Evolutionary conservation across 495 filamentous ascomycete species (phyloP), one percentile per base, ranked within the genome.

Genomic region (Parmelia sp.): DNA sequence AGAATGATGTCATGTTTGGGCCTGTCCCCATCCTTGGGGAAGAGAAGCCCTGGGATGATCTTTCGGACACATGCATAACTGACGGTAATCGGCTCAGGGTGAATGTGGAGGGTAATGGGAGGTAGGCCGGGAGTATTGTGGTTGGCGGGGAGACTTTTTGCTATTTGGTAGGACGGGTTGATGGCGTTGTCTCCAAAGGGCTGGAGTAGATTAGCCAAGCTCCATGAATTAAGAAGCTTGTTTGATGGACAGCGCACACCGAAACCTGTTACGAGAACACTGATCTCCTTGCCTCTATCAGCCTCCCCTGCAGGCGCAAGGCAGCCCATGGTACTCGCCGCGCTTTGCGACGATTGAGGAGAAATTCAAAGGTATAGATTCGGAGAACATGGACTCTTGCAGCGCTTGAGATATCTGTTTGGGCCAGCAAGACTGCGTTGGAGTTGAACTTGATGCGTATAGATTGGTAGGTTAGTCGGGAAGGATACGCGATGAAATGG

Each of bases 131-230:
- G 75, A 60, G 36, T 74, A 65, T 42, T 72, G 64, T 36, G 68
- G 80, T 59, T 71, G 81, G 71, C 25, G 56, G 67, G 11, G 66
- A 86, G 66, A 70, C 75, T 65, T 40, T 64, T 62, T 39, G 86
- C 84, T 71, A 91, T 89, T 68, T 89, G 79, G 77, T 82, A 89
- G 9, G 89, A 85, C 2, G 88, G 88, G 69, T 92, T 92, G 66
- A 86, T 73, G n/a, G 80, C 77, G 69, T 85, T 84, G 35, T 78
- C 74, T 66, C 84, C 84, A 74, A 90, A 91, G 37, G 88, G 85
- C 88, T 90, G 71, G 42, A 65, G 23, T 33, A 51, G 35, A 39
- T 66, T 62, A 63, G 66, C n/a, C 15, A 23, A 17, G 19, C 60
- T 57, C 57, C 57, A 49, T 63, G 35, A 55, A 37, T 56, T 37